Evolutionary conservation across 352 stramenopile species (phyloP), one percentile per base, ranked within the genome.

Genomic region (Aphanomyces euteiches): DNA sequence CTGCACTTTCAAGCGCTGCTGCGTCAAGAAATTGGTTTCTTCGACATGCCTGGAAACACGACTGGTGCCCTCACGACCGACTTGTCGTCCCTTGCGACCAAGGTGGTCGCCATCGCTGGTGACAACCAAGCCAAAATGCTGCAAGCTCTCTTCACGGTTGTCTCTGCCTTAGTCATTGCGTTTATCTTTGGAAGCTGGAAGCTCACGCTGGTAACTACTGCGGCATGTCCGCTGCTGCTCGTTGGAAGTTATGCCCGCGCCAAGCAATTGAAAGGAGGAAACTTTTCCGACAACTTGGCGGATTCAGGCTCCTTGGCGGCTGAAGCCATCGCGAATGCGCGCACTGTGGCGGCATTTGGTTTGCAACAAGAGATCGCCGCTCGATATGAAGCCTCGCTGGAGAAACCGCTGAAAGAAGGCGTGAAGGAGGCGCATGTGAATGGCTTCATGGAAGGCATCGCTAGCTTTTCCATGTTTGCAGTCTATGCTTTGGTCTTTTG

Each of bases 101-200:
- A 83, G 58, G 77, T 88, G 0, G 72, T 76, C 1, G 65, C 82
- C 7, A 73, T 88, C 8, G 78, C 76, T 6, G 80, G 78, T n/a
- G 80, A 88, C 40, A 57, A 78, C 0, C 77, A 80, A 47, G 78
- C 77, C 0, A 75, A 80, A 8, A 66, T 89, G 34, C 68, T 90
- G 2, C 76, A 86, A 43, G 74, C 78, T 10, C 34, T 79, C 7
- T 83, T 80, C 59, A 88, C 82, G 4, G 76, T 91, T n/a, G 15
- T 85, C 15, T 74, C 79, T 3, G 82, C 79, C 4, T 56, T 91
- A 12, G 77, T 83, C n/a, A 84, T 93, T 21, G 88, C 86, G 28
- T 88, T 93, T 41, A 73, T 79, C 2, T 71, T 82, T 13, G 84
- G 81, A 5, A 87, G 79, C 45, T 93, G 85, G 85, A 48, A 90